Conservation (phyloP, 176 grass and related monocot species). For the Oryza rufipogon region DNA sequence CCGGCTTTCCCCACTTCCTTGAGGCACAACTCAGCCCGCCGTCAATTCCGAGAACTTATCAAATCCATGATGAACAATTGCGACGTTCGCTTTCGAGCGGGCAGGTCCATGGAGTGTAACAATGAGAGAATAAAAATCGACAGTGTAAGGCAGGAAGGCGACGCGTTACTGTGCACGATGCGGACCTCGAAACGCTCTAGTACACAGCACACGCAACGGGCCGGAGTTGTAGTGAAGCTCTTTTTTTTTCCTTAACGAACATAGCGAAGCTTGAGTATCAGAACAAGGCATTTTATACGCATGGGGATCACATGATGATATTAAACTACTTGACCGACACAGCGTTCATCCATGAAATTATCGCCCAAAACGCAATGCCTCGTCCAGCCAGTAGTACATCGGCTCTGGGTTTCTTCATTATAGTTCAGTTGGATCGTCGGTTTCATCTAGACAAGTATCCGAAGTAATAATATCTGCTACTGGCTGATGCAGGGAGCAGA, state of each 20-base stretch:
- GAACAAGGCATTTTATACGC: background rate
- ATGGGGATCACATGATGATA: background rate
- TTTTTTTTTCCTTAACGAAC: too few species aligned
- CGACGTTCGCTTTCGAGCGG: slow-evolving; percentile 6
- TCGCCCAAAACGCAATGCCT: background rate
- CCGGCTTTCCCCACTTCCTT: slow-evolving; percentile 5
- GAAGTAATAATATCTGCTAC: background rate
- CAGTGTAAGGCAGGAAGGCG: background rate
- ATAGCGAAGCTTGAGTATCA: background rate
- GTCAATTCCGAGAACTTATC: slow-evolving; percentile 3
- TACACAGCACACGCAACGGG: background rate
- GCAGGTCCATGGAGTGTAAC: background rate
- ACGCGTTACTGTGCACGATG: slow-evolving; percentile 21
- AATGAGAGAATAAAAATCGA: background rate
- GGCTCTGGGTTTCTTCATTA: background rate
- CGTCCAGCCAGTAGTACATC: background rate
- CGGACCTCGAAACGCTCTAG: background rate
- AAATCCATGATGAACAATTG: slow-evolving; percentile 11
- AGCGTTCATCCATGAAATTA: background rate
- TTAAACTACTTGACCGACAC: slow-evolving; percentile 23
- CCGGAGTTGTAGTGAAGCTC: background rate
- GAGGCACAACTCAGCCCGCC: background rate
- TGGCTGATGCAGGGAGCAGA: background rate
- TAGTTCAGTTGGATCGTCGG: slow-evolving; percentile 17
- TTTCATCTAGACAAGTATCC: background rate